Evolutionary conservation across 805 yeast species (phyloP), one percentile per base, ranked within the genome.

Genomic region (Isabelozyma rhagii): DNA sequence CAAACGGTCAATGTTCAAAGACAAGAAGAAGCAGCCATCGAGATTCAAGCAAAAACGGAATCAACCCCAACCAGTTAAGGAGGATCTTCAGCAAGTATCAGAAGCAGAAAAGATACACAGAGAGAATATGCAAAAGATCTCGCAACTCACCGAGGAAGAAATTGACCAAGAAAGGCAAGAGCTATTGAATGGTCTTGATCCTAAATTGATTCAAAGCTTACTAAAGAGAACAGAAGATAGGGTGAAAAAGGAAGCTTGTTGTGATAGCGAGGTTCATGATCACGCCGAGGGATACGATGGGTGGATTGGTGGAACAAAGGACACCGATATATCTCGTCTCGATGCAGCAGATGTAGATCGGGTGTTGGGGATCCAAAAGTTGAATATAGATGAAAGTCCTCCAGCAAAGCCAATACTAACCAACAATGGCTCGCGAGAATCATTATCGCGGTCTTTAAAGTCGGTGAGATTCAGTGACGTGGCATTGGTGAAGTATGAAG

Each of bases 31-130:
- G 47, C 74, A 70, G 52, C 77, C 76, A 8, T 79, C 83, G 3
- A 69, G 79, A 41, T 80, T 84, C 84, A 73, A 72, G 55, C 72
- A 71, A 45, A 65, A 79, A 50, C 59, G 74, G 41, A 66, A 64
- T 47, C 63, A 64, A 39, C 71, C 72, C 72, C 71, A 11, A 42
- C 39, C 47, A 49, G 39, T 54, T 53, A 31, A 51, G 47, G 39
- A 52, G 58, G 21, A 49, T 51, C 41, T 34, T 43, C 45, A 34
- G 3, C 68, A 65, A 13, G 51, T 79, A 44, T 68, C 85, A 0
- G 96, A 88, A 56, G 81, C 86, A 0, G 92, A 87, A 55, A 78
- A 81, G 60, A 89, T 91, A 18, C 93, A 89, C 62, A 63, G 79
- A 49, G 96, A 91, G 60, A 92, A 90, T 64, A 64, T 87, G 52